A percentile compares a stretch with the other conserved stretches of the same genome.
These are phyloP conservation scores for Chlamydomonas eustigma DNA, from an alignment of 139 green algal genomes.

Conservation along the genomic window DNA sequence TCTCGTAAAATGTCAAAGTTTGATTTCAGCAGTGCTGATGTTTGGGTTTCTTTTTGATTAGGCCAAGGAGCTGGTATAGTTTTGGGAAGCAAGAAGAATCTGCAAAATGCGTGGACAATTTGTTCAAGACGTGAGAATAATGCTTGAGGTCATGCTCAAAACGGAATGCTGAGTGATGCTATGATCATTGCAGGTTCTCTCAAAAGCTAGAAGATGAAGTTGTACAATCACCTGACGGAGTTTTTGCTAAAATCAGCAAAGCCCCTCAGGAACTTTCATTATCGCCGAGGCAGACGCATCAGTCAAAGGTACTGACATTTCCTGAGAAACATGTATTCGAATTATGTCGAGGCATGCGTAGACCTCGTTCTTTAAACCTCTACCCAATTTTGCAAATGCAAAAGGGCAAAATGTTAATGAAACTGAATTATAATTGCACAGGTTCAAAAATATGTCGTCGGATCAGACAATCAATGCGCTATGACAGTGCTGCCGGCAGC, in stretches of 20 bases:
- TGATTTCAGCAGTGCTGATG: too few species aligned
- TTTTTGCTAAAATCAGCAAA: not conserved
- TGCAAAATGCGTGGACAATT: not conserved
- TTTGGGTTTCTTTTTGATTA: not conserved
- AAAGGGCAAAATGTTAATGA: too few species aligned
- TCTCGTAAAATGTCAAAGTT: too few species aligned
- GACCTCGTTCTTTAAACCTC: not conserved
- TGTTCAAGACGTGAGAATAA: not conserved
- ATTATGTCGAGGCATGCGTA: not conserved
- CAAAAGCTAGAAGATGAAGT: not conserved
- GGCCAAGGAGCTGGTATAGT: not conserved
- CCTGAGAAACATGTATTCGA: not conserved
- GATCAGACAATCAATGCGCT: constrained; percentile 1
- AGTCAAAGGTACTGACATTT: constrained; percentile 2
- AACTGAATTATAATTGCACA: not conserved
- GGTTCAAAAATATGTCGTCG: constrained; percentile 7
- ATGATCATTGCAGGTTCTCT: not conserved
- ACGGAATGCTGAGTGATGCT: not conserved
- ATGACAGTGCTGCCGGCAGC: constrained; percentile 15
- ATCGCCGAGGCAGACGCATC: not conserved
- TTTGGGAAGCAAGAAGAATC: not conserved
- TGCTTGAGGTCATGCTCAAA: not conserved
- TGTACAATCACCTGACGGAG: not conserved
- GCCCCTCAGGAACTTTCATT: not conserved
- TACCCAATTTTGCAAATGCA: not conserved